Evolutionary conservation across 352 stramenopile genomes (phyloP).

Genomic region (Globisporangium heterothallicum): DNA sequence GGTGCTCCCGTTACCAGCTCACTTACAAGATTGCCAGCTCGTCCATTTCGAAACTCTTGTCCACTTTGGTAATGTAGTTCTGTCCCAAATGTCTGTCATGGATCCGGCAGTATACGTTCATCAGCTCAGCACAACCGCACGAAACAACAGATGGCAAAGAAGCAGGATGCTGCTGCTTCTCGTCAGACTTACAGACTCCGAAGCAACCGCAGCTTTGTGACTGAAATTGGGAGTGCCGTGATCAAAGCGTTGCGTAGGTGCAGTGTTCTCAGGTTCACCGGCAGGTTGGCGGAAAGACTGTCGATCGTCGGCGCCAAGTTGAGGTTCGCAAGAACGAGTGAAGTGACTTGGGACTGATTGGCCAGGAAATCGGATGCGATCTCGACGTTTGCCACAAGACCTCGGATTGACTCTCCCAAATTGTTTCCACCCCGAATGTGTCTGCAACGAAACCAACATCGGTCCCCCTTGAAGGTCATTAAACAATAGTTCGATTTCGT

Average conservation of each 20-base stretch:
- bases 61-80: slow-evolving; percentile 1
- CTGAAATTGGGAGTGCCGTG: not conserved
- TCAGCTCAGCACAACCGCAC: not conserved
- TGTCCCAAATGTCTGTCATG: not conserved
- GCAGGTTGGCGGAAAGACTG: not conserved
- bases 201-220: not conserved
- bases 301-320: not conserved
- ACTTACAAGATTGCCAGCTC: not conserved
- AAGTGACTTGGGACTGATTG: not conserved
- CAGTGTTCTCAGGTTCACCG: not conserved
- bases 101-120: too few relatives aligned
- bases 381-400: slow-evolving; percentile 1
- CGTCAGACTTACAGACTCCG: slow-evolving; percentile 2
- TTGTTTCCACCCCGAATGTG: not conserved
- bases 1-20: too few relatives aligned
- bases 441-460: too few relatives aligned
- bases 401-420: not conserved
- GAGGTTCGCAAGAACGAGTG: not conserved
- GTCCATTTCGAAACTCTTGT: not conserved
- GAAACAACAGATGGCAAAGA: too few relatives aligned
- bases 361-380: slow-evolving; percentile 1
- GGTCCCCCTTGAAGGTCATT: too few relatives aligned
- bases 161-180: too few relatives aligned
- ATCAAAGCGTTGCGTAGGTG: not conserved
- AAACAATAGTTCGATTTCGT: too few relatives aligned